Evolutionary conservation across 1,284 basidiomycete species (phyloP).

Genomic region (Moesziomyces sp.): DNA sequence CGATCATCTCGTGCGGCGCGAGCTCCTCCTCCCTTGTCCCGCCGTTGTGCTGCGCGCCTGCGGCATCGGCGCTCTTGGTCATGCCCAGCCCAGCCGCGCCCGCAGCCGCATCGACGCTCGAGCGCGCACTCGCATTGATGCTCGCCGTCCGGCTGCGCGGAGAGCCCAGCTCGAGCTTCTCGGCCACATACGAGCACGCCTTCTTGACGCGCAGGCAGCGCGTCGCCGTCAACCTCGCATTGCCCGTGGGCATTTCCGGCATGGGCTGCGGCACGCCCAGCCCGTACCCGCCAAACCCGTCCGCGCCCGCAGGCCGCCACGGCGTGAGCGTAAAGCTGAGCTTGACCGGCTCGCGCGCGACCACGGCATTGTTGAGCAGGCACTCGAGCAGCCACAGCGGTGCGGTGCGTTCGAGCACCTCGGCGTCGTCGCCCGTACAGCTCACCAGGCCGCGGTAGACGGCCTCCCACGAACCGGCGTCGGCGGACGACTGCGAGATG

Average conservation of each 20-base stretch:
- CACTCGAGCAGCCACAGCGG: slow-evolving; percentile 91
- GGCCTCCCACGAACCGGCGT: slow-evolving; percentile 78
- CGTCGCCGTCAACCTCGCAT: slow-evolving; percentile 87
- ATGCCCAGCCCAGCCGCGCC: slow-evolving; percentile 23
- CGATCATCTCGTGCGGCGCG: slow-evolving; percentile 80
- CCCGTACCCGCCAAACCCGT: slow-evolving; percentile 42
- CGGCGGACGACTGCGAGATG: slow-evolving; percentile 83
- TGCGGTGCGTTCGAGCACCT: slow-evolving; percentile 79
- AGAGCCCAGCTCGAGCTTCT: slow-evolving; percentile 78
- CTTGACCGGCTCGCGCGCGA: slow-evolving; percentile 37
- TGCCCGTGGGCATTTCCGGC: slow-evolving; percentile 71
- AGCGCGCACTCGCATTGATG: slow-evolving; percentile 41
- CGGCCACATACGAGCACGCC: slow-evolving; percentile 84
- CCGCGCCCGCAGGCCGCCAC: slow-evolving; percentile 67
- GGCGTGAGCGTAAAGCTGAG: slow-evolving; percentile 85
- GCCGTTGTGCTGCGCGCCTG: not conserved
- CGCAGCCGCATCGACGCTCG: slow-evolving; percentile 14
- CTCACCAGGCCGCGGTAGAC: slow-evolving; percentile 78
- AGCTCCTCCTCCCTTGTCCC: not conserved
- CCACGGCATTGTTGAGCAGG: slow-evolving; percentile 72
- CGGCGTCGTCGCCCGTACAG: slow-evolving; percentile 75
- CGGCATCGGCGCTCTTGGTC: slow-evolving; percentile 28
- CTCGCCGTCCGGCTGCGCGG: slow-evolving; percentile 21
- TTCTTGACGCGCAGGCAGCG: slow-evolving; percentile 86
- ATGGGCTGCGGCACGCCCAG: slow-evolving; percentile 18